Base-by-base conservation (phyloP, 2,329 filamentous ascomycete species). In the Monilinia polystroma region DNA sequence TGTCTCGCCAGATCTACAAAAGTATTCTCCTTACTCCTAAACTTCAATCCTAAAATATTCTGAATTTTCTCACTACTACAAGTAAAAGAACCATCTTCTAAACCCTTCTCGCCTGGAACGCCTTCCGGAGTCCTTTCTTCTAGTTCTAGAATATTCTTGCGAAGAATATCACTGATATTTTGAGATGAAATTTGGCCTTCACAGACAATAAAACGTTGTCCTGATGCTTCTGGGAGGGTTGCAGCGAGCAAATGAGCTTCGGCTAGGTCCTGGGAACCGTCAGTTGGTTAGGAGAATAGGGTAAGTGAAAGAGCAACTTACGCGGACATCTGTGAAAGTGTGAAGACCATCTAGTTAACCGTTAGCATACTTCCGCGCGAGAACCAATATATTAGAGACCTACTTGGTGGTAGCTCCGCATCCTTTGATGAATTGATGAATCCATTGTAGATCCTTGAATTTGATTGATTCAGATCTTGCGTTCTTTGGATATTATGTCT, bases 391-490 rank as follows among this genome's bases (percentile, higher is more conserved):
- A n/a, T n/a, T 4, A 47, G 26, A 38, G 26, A 57, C 63, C 29
- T 16, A 57, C 68, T 72, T 51, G 70, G 70, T 0, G 83, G 80
- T 16, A 89, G 80, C 32, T 81, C 54, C 3, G 66, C 79, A 6
- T 84, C 80, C 68, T 84, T 81, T 81, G 82, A 85, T 57, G 79
- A 77, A 65, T 85, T 84, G 18, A 76, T 74, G n/a, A 86, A 76
- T 35, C 84, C 75, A 41, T 78, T 77, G 20, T 83, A 83, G 66
- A 87, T 80, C 72, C 78, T 77, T 70, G 86, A 82, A 74, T 91
- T 92, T 12, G 88, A 90, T 2, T 88, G 89, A 78, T 92, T 93
- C 70, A 92, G 79, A 6, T 79, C 79, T 20, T 85, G 83, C 0
- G 90, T 80, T 29, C 79, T 82, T 67, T 85, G 81, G 3, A 92